These are phyloP conservation scores for Stereum hirsutum DNA, from an alignment of 1,284 basidiomycete species.

Conservation along the genomic window DNA sequence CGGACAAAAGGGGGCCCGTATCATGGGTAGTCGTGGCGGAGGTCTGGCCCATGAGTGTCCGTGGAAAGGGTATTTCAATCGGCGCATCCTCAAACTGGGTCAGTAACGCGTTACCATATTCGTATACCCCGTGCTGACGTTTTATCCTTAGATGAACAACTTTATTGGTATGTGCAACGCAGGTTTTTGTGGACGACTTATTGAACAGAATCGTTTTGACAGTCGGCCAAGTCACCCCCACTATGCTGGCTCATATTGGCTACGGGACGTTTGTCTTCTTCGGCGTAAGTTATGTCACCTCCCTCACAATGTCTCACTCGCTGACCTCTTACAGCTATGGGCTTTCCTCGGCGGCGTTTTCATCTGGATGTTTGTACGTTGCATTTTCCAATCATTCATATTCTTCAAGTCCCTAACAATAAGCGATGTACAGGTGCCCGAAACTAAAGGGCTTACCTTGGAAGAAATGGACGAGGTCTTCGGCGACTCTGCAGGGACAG, in stretches of 20 bases:
- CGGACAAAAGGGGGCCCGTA: constrained; percentile 33
- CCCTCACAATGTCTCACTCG: not conserved
- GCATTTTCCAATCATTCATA: not conserved
- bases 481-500: constrained; percentile 41
- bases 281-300: constrained; percentile 31
- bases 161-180: constrained; percentile 51
- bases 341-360: constrained; percentile 57
- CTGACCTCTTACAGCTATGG: constrained; percentile 32
- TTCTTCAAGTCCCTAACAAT: constrained; percentile 1
- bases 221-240: constrained; percentile 47
- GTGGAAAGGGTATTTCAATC: constrained; percentile 62
- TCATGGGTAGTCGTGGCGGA: constrained; percentile 60
- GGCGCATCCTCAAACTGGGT: constrained; percentile 68
- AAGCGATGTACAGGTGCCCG: constrained; percentile 36
- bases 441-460: constrained; percentile 58
- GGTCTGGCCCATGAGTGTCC: constrained; percentile 59
- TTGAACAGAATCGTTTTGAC: constrained; percentile 1
- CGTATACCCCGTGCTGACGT: not conserved
- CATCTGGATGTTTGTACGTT: constrained; percentile 48
- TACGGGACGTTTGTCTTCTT: constrained; percentile 68
- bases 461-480: constrained; percentile 70
- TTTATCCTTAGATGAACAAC: constrained; percentile 52
- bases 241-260: constrained; percentile 46
- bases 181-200: not conserved
- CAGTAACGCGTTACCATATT: constrained; percentile 8